These are phyloP conservation scores for Pythium phragmiticola DNA, from an alignment of 352 stramenopile genomes.

Conservation along the genomic window DNA sequence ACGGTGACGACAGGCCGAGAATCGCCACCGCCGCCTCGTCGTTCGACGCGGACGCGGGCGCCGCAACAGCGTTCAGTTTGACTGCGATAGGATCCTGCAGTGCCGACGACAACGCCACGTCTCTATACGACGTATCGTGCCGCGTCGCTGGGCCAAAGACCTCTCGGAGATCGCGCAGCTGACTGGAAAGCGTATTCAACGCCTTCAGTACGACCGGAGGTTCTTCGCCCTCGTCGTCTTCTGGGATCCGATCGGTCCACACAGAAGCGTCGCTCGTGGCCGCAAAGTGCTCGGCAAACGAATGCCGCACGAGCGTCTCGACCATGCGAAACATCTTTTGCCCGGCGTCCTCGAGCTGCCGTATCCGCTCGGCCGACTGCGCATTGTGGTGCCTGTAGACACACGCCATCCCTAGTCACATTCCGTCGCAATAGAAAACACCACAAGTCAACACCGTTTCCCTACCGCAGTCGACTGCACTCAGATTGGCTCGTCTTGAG, in stretches of 20 bases:
- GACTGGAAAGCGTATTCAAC: constrained; percentile 11
- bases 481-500: constrained; percentile 73
- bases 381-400: constrained; percentile 38
- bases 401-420: not conserved
- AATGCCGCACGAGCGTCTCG: constrained; percentile 66
- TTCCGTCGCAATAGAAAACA: not conserved
- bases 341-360: constrained; percentile 58
- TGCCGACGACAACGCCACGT: constrained; percentile 1
- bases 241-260: constrained; percentile 2
- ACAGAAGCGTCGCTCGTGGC: not conserved
- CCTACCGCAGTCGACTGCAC: constrained; percentile 55
- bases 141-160: not conserved
- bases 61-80: constrained; percentile 7
- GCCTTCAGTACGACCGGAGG: constrained; percentile 2
- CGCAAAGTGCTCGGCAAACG: constrained; percentile 61
- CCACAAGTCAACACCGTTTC: not conserved
- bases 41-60: not conserved
- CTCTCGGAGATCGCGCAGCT: constrained; percentile 11
- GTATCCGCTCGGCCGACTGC: constrained; percentile 54
- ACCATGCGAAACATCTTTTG: constrained; percentile 59
- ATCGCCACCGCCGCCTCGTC: constrained; percentile 1
- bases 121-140: not conserved
- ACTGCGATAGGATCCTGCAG: constrained; percentile 19
- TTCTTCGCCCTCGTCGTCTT: not conserved
- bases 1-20: constrained; percentile 14